These are phyloP conservation scores for Botryotinia globosa DNA, from an alignment of 2,329 filamentous ascomycete species.

Conservation along the genomic window DNA sequence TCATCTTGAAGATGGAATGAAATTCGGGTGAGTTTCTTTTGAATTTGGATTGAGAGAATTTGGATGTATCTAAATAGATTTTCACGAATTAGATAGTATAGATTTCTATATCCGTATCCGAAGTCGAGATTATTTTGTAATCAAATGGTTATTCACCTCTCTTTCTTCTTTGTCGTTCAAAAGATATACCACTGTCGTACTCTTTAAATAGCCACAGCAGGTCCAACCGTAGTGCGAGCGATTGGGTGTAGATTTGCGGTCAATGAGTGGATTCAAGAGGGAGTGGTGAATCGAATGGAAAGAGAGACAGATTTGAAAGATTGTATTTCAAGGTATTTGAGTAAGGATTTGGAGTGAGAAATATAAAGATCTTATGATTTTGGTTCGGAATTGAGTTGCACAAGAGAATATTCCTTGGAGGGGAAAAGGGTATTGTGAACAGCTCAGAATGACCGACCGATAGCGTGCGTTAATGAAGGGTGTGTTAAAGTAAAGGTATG, in stretches of 20 bases:
- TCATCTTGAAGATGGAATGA: constrained; percentile 58
- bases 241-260: background rate
- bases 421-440: background rate
- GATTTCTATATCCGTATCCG: background rate
- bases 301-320: constrained; percentile 9
- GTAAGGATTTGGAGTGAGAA: background rate
- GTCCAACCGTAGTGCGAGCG: background rate
- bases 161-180: constrained; percentile 10
- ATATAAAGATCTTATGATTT: constrained; percentile 1
- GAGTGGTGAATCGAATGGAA: background rate
- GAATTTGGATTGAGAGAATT: background rate
- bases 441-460: constrained; percentile 13
- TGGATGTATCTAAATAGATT: background rate
- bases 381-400: background rate
- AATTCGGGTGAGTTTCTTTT: background rate
- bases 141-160: constrained; percentile 7
- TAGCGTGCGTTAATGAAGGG: constrained; percentile 8
- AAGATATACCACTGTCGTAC: background rate
- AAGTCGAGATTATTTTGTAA: background rate
- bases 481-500: background rate
- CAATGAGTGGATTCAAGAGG: constrained; percentile 6
- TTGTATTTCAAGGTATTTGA: background rate
- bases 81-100: background rate
- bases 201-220: background rate
- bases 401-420: constrained; percentile 5